phyloP scores from a whole-genome alignment of 73 alveolate species.

The Durusdinium trenchii region DNA sequence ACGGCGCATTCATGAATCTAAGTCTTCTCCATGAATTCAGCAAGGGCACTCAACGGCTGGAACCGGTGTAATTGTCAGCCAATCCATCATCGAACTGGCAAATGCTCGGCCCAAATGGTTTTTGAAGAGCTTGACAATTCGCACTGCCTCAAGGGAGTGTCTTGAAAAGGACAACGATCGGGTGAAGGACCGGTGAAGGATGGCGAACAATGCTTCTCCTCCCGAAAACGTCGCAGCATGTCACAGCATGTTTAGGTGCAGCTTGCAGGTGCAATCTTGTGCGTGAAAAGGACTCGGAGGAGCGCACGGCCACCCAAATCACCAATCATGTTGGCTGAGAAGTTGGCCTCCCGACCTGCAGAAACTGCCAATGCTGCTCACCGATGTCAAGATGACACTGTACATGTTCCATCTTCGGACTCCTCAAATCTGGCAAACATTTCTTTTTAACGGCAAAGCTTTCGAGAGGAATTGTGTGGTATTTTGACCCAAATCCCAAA shows the following conservation, averaged over 20 bases:
- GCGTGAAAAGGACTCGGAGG: constrained; percentile 58
- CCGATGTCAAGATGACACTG: too few relatives aligned
- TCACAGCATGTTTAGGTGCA: background rate
- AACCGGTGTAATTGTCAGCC: constrained; percentile 61
- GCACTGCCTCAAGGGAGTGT: constrained; percentile 45
- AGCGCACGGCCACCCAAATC: constrained; percentile 56
- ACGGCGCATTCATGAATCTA: too few relatives aligned
- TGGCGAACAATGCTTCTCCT: background rate
- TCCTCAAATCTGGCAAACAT: too few relatives aligned
- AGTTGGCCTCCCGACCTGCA: constrained; percentile 65
- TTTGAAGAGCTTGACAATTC: constrained; percentile 59
- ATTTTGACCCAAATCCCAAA: too few relatives aligned
- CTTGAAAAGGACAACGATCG: background rate
- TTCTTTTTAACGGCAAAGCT: too few relatives aligned
- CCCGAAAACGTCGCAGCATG: background rate
- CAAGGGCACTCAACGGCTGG: constrained; percentile 33
- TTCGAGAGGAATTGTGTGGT: too few relatives aligned
- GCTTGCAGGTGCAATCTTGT: background rate
- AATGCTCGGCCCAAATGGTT: constrained; percentile 82
- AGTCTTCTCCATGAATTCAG: too few relatives aligned
- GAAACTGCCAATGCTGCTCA: too few relatives aligned
- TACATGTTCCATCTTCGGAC: background rate
- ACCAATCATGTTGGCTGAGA: constrained; percentile 43
- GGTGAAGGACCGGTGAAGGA: background rate
- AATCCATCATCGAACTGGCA: constrained; percentile 88